Evolutionary conservation across 2,329 filamentous ascomycete species (phyloP).

Genomic region (Aureobasidium lini): DNA sequence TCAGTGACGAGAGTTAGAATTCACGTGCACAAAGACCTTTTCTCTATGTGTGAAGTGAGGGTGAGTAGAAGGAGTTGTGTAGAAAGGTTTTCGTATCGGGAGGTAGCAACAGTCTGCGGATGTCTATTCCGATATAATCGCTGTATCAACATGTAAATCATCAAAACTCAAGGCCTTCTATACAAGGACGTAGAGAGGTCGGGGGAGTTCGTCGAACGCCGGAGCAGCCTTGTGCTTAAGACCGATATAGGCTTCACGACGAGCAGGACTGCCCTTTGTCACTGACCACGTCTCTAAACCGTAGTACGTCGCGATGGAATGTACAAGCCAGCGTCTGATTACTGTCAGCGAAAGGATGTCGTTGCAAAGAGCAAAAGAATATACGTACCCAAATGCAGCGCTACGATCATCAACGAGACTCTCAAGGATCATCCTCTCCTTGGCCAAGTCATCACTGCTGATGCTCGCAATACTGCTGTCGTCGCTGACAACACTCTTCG

Average conservation of each 20-base stretch:
- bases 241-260: constrained; percentile 77
- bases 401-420: constrained; percentile 65
- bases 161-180: constrained; percentile 10
- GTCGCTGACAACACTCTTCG: constrained; percentile 37
- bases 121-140: not conserved
- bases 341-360: not conserved
- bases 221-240: constrained; percentile 43
- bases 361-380: not conserved
- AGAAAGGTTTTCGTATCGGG: too few relatives aligned
- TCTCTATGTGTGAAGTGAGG: too few relatives aligned
- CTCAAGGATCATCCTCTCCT: constrained; percentile 72
- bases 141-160: not conserved
- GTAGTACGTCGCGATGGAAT: constrained; percentile 88
- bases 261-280: constrained; percentile 60
- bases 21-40: too few relatives aligned
- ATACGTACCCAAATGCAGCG: constrained; percentile 70
- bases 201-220: constrained; percentile 42
- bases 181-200: constrained; percentile 55
- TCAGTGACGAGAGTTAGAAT: too few relatives aligned
- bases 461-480: not conserved
- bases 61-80: too few relatives aligned
- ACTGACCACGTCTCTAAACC: constrained; percentile 78
- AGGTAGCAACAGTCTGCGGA: not conserved
- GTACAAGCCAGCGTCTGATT: constrained; percentile 77
- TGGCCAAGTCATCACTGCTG: constrained; percentile 39